These are phyloP conservation scores for Apiospora marii DNA, from an alignment of 2,329 filamentous ascomycete species.

Conservation along the genomic window DNA sequence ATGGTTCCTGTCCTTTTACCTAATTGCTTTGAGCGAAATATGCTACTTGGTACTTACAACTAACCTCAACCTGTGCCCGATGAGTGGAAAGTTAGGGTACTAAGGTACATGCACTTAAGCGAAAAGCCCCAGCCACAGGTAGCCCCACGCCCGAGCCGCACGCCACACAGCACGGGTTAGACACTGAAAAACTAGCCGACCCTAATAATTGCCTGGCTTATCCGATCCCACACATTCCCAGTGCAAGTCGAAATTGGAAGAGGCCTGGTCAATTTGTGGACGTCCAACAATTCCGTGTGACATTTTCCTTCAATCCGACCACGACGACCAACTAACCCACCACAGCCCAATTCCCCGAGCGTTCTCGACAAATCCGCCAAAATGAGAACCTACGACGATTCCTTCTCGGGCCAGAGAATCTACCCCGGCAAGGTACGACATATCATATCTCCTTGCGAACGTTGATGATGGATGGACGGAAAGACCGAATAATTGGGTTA, in stretches of 20 bases:
- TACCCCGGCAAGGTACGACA: slow-evolving; percentile 71
- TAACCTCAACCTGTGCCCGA: background rate
- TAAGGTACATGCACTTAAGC: slow-evolving; percentile 12
- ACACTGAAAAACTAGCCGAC: slow-evolving; percentile 16
- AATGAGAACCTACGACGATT: slow-evolving; percentile 74
- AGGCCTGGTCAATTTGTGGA: slow-evolving; percentile 19
- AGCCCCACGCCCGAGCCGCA: background rate
- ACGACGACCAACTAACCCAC: slow-evolving; percentile 30
- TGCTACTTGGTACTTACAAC: background rate
- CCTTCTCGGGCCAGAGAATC: slow-evolving; percentile 71
- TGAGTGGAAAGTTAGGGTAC: background rate
- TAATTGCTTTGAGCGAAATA: background rate
- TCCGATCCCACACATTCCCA: slow-evolving; percentile 21
- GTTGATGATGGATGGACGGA: slow-evolving; percentile 18
- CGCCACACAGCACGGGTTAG: slow-evolving; percentile 10
- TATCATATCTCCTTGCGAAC: slow-evolving; percentile 20
- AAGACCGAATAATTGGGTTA: background rate
- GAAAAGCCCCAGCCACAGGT: background rate
- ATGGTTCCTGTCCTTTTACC: background rate
- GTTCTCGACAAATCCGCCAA: slow-evolving; percentile 52
- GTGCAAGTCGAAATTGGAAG: slow-evolving; percentile 18
- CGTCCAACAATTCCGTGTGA: slow-evolving; percentile 20
- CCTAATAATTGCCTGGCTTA: slow-evolving; percentile 19
- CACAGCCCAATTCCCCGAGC: slow-evolving; percentile 35
- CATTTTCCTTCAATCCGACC: slow-evolving; percentile 32